Percentiles rank a stretch among this genome's conserved stretches.
Conservation (phyloP, 1,139 yeast genomes). For the Lodderomyces pseudojiufengensis region DNA sequence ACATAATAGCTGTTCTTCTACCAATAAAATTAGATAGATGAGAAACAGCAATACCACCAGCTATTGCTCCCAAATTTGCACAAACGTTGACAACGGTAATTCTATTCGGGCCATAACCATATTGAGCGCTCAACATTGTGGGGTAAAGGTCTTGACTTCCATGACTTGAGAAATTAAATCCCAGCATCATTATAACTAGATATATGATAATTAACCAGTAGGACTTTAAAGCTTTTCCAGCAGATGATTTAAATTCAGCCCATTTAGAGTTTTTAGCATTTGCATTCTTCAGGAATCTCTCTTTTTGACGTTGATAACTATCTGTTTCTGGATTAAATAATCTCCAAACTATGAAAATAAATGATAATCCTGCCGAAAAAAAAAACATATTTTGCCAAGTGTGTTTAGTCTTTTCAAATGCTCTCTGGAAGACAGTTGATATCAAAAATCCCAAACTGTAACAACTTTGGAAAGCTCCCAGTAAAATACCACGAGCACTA, state of each 20-base stretch:
- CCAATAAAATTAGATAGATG: conserved; percentile 36
- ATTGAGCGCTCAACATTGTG: conserved; percentile 31
- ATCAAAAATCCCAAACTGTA: conserved; percentile 43
- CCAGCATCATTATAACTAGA: conserved; percentile 38
- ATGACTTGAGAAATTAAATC: conserved; percentile 39
- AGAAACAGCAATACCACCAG: conserved; percentile 35
- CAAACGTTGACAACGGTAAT: conserved; percentile 37
- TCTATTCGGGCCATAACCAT: conserved; percentile 23
- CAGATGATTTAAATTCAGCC: conserved; percentile 16
- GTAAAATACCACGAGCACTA: conserved; percentile 37
- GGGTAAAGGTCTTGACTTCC: conserved; percentile 42
- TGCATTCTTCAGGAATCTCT: conserved; percentile 18
- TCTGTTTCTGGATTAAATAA: conserved; percentile 37
- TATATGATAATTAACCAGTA: conserved; percentile 41
- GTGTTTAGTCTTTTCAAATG: conserved; percentile 29
- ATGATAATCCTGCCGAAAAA: conserved; percentile 43
- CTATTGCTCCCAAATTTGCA: conserved; percentile 37
- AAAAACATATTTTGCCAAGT: conserved; percentile 42
- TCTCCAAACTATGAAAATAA: conserved; percentile 36
- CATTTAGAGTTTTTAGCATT: conserved; percentile 11
- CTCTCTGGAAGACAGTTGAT: conserved; percentile 42
- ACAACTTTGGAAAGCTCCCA: conserved; percentile 31
- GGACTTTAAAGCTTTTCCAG: conserved; percentile 26
- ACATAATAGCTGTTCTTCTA: conserved; percentile 35
- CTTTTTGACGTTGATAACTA: conserved; percentile 26